A percentile compares a stretch with the other conserved stretches of the same genome.
Conservation (phyloP, 1,284 basidiomycete species). For the Papiliotrema laurentii region DNA sequence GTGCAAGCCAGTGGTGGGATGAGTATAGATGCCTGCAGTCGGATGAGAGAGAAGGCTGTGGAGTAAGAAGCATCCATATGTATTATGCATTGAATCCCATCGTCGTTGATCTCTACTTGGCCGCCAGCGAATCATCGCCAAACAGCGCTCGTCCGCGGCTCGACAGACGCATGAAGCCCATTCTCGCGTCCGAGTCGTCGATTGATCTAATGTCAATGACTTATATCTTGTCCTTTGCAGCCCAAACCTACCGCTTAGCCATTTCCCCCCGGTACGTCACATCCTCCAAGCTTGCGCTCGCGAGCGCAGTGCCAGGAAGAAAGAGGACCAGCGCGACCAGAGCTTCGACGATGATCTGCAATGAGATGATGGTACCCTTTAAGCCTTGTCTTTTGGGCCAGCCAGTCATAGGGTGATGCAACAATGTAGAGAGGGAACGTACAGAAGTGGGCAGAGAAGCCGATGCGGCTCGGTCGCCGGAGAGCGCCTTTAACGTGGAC, state of each 20-base stretch:
- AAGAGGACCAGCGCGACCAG: slow-evolving; percentile 38
- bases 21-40: too few species aligned
- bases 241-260: slow-evolving; percentile 28
- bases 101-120: too few species aligned
- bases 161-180: slow-evolving; percentile 33
- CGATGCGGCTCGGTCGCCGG: slow-evolving; percentile 15
- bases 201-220: slow-evolving; percentile 18
- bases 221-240: not conserved
- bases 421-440: not conserved
- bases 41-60: too few species aligned
- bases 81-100: too few species aligned
- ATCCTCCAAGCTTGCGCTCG: slow-evolving; percentile 33
- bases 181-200: slow-evolving; percentile 35
- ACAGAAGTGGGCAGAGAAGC: slow-evolving; percentile 37
- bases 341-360: slow-evolving; percentile 45
- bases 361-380: too few species aligned
- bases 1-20: too few species aligned
- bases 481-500: slow-evolving; percentile 44
- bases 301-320: slow-evolving; percentile 35
- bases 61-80: too few species aligned
- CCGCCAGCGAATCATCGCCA: too few species aligned
- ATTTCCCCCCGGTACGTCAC: slow-evolving; percentile 47
- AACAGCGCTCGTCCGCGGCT: slow-evolving; percentile 33
- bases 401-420: not conserved
- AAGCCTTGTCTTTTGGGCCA: too few species aligned